Evolutionary conservation across 169 alveolate species (phyloP).

Genomic region (Ophryocystis elektroscirrha): DNA sequence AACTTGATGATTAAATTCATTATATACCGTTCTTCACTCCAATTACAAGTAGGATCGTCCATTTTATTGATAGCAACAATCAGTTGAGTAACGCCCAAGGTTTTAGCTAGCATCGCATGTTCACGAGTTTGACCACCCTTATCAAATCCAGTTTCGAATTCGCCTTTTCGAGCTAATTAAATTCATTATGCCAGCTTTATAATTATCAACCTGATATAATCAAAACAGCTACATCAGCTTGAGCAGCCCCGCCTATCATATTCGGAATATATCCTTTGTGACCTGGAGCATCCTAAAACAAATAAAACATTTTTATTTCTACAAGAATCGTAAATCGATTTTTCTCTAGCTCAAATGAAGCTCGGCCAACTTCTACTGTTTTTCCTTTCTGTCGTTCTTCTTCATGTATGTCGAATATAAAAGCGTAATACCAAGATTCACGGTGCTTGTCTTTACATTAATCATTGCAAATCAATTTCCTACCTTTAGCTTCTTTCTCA

Average conservation of each 20-base stretch:
- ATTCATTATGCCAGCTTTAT: constrained; percentile 3
- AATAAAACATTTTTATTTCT: background rate
- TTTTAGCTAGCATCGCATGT: constrained; percentile 92
- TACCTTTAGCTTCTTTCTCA: constrained; percentile 81
- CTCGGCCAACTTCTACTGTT: constrained; percentile 94
- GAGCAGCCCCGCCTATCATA: constrained; percentile 97
- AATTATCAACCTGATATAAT: constrained; percentile 59
- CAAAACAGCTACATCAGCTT: constrained; percentile 96
- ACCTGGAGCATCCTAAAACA: constrained; percentile 93
- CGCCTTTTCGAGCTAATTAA: constrained; percentile 43
- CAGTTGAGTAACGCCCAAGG: constrained; percentile 76
- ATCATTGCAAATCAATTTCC: too few relatives aligned
- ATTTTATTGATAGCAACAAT: constrained; percentile 91
- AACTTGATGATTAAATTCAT: too few relatives aligned
- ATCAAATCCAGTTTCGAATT: constrained; percentile 98
- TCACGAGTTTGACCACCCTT: constrained; percentile 98
- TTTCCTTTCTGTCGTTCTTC: constrained; percentile 93
- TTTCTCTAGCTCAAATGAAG: constrained; percentile 66
- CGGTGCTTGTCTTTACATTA: constrained; percentile 63
- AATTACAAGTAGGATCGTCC: constrained; percentile 88
- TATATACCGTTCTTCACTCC: constrained; percentile 73
- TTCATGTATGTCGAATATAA: constrained; percentile 93
- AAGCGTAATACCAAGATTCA: constrained; percentile 98
- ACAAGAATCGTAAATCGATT: constrained; percentile 79
- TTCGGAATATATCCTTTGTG: constrained; percentile 96